Evolutionary conservation across 192 early-diverging fungal species (phyloP).

Genomic region (Phlyctochytrium arcticum): DNA sequence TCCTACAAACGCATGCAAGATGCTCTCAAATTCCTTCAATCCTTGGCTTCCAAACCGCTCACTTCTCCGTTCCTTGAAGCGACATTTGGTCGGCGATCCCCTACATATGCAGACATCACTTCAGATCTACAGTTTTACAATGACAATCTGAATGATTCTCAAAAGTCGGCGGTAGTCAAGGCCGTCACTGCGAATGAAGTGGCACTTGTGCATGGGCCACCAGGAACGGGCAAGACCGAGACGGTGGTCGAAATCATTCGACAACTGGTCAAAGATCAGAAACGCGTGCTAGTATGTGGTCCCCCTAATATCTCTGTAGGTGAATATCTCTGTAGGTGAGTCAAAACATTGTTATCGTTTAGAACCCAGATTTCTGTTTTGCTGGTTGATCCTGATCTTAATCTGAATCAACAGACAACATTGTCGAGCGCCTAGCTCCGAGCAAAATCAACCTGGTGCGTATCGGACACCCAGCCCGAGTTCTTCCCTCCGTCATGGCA

Average conservation of each 20-base stretch:
- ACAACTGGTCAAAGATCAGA: constrained; percentile 57
- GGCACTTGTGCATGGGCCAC: constrained; percentile 80
- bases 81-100: constrained; percentile 39
- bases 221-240: constrained; percentile 73
- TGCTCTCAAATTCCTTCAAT: constrained; percentile 3
- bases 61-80: constrained; percentile 39
- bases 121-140: constrained; percentile 51
- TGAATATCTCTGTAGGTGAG: too few species aligned
- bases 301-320: constrained; percentile 85
- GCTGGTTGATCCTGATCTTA: background rate
- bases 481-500: constrained; percentile 63
- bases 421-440: constrained; percentile 71
- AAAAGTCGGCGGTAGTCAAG: constrained; percentile 64
- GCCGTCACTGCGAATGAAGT: constrained; percentile 59
- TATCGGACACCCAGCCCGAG: constrained; percentile 79
- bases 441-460: constrained; percentile 63
- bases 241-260: constrained; percentile 82
- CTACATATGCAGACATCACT: constrained; percentile 18
- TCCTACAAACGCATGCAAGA: constrained; percentile 17
- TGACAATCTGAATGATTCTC: constrained; percentile 61
- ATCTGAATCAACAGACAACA: constrained; percentile 58
- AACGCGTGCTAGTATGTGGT: constrained; percentile 79
- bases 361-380: too few species aligned
- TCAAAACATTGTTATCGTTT: too few species aligned
- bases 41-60: background rate